Evolutionary conservation across 1,284 basidiomycete genomes (phyloP).

Genomic region (Heliocybe sulcata): DNA sequence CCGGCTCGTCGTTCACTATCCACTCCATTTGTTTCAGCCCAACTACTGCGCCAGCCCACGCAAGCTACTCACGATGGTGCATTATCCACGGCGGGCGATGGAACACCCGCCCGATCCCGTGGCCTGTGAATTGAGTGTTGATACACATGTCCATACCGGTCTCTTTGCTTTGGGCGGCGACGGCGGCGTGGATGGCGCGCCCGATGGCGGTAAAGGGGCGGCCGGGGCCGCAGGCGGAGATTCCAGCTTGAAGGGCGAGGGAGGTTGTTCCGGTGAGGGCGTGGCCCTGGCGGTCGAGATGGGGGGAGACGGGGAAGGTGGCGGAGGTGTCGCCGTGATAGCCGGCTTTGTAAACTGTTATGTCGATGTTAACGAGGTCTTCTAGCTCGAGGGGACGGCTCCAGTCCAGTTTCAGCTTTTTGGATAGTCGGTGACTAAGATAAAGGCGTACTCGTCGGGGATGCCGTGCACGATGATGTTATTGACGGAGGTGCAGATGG

Average conservation of each 20-base stretch:
- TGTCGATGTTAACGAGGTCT: constrained; percentile 82
- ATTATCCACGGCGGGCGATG: constrained; percentile 83
- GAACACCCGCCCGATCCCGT: constrained; percentile 83
- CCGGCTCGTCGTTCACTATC: constrained; percentile 75
- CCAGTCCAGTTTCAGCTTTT: background rate
- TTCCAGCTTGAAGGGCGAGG: constrained; percentile 66
- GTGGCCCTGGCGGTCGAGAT: constrained; percentile 58
- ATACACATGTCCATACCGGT: constrained; percentile 42
- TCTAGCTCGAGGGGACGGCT: constrained; percentile 76
- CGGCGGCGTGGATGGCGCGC: constrained; percentile 56
- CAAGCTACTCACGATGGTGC: constrained; percentile 47
- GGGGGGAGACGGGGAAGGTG: constrained; percentile 57
- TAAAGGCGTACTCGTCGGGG: constrained; percentile 63
- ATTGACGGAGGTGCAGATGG: constrained; percentile 86
- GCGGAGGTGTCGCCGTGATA: constrained; percentile 85
- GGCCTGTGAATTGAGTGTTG: constrained; percentile 73
- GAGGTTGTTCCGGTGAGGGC: constrained; percentile 59
- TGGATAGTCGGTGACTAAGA: constrained; percentile 2
- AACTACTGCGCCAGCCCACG: no score
- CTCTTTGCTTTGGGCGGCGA: constrained; percentile 23
- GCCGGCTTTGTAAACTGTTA: constrained; percentile 73
- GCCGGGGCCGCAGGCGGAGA: constrained; percentile 73
- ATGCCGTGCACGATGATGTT: constrained; percentile 84
- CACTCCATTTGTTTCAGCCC: no score
- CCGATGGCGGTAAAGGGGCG: constrained; percentile 72